Evolutionary conservation across 179 eudicot species (phyloP), one percentile per base, ranked within the genome.

Genomic region (Kewa caespitosa): DNA sequence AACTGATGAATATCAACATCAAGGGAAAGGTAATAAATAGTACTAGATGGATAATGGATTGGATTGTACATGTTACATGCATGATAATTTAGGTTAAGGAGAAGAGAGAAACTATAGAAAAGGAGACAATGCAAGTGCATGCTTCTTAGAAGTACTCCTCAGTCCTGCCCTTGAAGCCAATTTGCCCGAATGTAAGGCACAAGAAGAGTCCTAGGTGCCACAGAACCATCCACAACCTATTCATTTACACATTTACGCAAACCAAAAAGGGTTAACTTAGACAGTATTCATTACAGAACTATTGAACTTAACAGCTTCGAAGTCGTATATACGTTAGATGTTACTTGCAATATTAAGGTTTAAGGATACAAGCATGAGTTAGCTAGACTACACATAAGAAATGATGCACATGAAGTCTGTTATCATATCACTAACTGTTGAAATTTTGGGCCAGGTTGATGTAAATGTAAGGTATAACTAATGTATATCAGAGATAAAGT

Each of bases 111-210:
- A 68, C 37, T 15, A 38, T 0, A 48, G 27, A 39, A 7, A 37
- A 22, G 6, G 15, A 39, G 60, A 52, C 2, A 48, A 67, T 37
- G 22, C 48, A 66, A 48, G 23, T 50, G 37, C n/a, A 75, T 22
- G 31, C 67, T 76, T 76, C 75, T 86, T 69, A 89, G 62, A 95
- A 95, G 89, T 95, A 93, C 22, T 87, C 90, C 32, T 95, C 97
- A 55, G 95, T 79, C 95, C 99, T 91, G 30, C 99, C 99, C 84
- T 95, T 95, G 91, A 95, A 93, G 36, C 99, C 99, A 85, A 95
- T 95, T 83, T 95, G 97, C 48, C 97, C 99, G 77, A 95, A 95
- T 39, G 99, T 95, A 28, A 95, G 93, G 89, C 81, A 74, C 55
- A 95, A 20, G 84, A 95, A 95, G 71, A 95, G 86, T 39, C 99